Conservation (phyloP, 345 rosid genomes). For the Hibiscus tridactylites region DNA sequence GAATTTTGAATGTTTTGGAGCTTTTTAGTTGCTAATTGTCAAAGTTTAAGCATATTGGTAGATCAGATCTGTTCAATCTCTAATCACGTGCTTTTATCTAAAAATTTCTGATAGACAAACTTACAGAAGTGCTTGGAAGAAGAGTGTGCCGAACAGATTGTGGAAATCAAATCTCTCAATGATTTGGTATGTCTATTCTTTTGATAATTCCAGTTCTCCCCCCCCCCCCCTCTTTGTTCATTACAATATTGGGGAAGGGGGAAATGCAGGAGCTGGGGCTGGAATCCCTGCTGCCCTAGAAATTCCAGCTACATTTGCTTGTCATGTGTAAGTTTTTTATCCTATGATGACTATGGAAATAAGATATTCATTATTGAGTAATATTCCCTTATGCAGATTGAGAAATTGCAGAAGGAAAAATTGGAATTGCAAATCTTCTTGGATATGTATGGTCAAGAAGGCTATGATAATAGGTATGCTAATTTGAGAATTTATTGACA, state of each 20-base stretch:
- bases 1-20: neutral
- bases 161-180: constrained; percentile 62
- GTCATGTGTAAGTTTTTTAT: neutral
- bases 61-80: neutral
- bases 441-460: constrained; percentile 68
- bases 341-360: neutral
- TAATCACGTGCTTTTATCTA: neutral
- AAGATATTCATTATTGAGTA: constrained; percentile 1
- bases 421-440: constrained; percentile 56
- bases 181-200: constrained; percentile 29
- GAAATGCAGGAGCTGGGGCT: neutral
- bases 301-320: neutral
- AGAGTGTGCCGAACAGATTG: constrained; percentile 58
- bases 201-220: neutral
- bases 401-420: constrained; percentile 66
- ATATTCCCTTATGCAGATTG: constrained; percentile 50
- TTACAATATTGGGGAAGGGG: neutral
- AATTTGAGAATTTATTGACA: neutral
- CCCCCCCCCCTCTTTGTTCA: neutral
- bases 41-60: neutral
- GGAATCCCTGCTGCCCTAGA: neutral
- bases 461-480: constrained; percentile 60
- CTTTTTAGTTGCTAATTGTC: neutral
- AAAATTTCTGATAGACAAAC: constrained; percentile 35
- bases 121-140: constrained; percentile 50